phyloP scores from a whole-genome alignment of 129 eudicot genomes.

The Ambrosia artemisiifolia region DNA sequence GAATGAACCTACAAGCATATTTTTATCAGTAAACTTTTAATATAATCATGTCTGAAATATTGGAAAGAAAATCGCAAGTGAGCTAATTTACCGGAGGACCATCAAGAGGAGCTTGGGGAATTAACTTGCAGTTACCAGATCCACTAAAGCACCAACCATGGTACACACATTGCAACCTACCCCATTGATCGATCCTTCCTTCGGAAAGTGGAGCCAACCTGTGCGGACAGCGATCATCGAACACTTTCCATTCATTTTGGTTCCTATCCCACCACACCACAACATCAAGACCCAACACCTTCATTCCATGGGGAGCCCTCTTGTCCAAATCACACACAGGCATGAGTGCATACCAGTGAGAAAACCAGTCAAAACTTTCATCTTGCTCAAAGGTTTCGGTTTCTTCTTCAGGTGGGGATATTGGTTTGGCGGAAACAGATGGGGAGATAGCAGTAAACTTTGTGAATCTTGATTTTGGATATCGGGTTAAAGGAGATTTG shows the following conservation, averaged over 20 bases:
- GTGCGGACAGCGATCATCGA: constrained; percentile 77
- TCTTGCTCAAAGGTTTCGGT: constrained; percentile 17
- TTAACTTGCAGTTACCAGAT: neutral
- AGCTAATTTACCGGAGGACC: constrained; percentile 62
- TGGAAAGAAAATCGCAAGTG: too few species aligned
- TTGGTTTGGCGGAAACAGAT: constrained; percentile 11
- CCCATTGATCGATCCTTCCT: constrained; percentile 28
- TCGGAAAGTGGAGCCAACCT: constrained; percentile 76
- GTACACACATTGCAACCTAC: constrained; percentile 9
- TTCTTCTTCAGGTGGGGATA: constrained; percentile 10
- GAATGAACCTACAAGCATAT: constrained; percentile 51
- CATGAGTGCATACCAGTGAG: constrained; percentile 66
- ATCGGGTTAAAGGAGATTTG: constrained; percentile 6
- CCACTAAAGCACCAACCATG: constrained; percentile 1
- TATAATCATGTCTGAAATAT: neutral
- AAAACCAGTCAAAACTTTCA: constrained; percentile 70
- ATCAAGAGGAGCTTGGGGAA: constrained; percentile 3
- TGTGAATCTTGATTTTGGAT: constrained; percentile 29
- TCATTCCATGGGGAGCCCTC: constrained; percentile 70
- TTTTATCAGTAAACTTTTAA: neutral
- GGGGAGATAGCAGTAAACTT: constrained; percentile 15
- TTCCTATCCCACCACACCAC: constrained; percentile 75
- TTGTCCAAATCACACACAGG: constrained; percentile 70
- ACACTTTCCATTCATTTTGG: constrained; percentile 68
- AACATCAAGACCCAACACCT: constrained; percentile 31